Percentiles rank a stretch among this genome's conserved stretches.
Conservation (phyloP, 2,329 filamentous ascomycete species). For the Aspergillus thermomutatus region DNA sequence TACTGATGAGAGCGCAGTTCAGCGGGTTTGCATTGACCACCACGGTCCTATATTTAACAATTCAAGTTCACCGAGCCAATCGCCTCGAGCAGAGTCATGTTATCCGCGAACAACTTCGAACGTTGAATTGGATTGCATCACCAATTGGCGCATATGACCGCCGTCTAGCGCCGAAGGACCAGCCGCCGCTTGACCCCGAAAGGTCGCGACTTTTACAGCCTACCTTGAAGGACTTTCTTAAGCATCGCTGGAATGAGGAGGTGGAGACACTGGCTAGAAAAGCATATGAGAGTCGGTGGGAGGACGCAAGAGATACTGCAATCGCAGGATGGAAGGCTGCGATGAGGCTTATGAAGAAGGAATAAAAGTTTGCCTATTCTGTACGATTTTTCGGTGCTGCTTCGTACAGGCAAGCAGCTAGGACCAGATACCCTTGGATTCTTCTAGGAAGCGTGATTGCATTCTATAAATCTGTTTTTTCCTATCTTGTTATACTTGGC, state of each 20-base stretch:
- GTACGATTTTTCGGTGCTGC: conserved; percentile 2
- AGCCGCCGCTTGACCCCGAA: not conserved
- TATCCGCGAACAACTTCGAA: conserved; percentile 44
- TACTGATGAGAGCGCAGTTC: conserved; percentile 48
- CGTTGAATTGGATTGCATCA: conserved; percentile 39
- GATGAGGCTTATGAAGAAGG: conserved; percentile 28
- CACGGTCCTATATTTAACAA: conserved; percentile 67
- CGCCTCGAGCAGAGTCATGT: conserved; percentile 49
- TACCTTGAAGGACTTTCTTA: conserved; percentile 62
- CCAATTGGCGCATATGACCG: conserved; percentile 36
- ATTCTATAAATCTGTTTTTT: not conserved
- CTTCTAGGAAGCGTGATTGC: not conserved
- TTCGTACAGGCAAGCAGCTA: not conserved
- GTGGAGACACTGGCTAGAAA: conserved; percentile 63
- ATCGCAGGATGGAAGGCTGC: conserved; percentile 53
- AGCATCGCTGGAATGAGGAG: conserved; percentile 76
- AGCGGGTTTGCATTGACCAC: conserved; percentile 74
- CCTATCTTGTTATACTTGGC: not conserved
- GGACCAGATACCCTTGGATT: conserved; percentile 1
- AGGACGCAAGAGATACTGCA: conserved; percentile 48
- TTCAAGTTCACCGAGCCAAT: conserved; percentile 67
- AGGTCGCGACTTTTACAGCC: conserved; percentile 23
- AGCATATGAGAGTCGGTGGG: conserved; percentile 66
- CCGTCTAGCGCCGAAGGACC: conserved; percentile 19
- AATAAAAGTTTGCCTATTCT: conserved; percentile 17